These are phyloP conservation scores for Claviceps lovelessii DNA, from an alignment of 2,329 filamentous ascomycete genomes.

Conservation along the genomic window DNA sequence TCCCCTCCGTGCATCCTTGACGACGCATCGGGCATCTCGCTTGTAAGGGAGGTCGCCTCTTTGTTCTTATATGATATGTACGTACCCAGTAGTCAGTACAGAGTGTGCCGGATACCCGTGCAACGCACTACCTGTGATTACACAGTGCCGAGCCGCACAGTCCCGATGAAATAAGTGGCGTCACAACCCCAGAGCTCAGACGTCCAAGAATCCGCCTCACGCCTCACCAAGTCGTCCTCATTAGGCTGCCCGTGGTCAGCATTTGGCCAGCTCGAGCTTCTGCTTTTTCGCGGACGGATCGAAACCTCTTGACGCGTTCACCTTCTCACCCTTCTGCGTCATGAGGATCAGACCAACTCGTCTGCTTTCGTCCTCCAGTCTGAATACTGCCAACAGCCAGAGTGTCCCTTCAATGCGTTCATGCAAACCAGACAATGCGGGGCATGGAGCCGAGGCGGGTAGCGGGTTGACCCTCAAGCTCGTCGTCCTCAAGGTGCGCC, in stretches of 20 bases:
- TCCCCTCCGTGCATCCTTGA: not conserved
- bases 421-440: slow-evolving; percentile 22
- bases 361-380: slow-evolving; percentile 29
- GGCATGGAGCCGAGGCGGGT: slow-evolving; percentile 19
- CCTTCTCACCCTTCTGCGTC: slow-evolving; percentile 8
- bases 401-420: slow-evolving; percentile 32
- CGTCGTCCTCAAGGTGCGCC: slow-evolving; percentile 34
- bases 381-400: slow-evolving; percentile 19
- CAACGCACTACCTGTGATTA: not conserved
- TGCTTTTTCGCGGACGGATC: slow-evolving; percentile 4
- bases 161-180: slow-evolving; percentile 4
- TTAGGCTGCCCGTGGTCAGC: not conserved
- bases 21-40: not conserved
- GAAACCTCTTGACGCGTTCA: not conserved
- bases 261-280: slow-evolving; percentile 6
- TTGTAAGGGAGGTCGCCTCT: not conserved
- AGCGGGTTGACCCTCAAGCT: slow-evolving; percentile 37
- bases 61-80: too few species aligned
- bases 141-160: slow-evolving; percentile 1
- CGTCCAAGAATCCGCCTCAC: slow-evolving; percentile 1
- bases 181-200: not conserved
- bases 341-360: slow-evolving; percentile 46
- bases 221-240: slow-evolving; percentile 1
- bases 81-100: too few species aligned
- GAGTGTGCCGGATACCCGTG: not conserved